phyloP scores from a whole-genome alignment of 164 flowering plant genomes.

The Annona cherimola region DNA sequence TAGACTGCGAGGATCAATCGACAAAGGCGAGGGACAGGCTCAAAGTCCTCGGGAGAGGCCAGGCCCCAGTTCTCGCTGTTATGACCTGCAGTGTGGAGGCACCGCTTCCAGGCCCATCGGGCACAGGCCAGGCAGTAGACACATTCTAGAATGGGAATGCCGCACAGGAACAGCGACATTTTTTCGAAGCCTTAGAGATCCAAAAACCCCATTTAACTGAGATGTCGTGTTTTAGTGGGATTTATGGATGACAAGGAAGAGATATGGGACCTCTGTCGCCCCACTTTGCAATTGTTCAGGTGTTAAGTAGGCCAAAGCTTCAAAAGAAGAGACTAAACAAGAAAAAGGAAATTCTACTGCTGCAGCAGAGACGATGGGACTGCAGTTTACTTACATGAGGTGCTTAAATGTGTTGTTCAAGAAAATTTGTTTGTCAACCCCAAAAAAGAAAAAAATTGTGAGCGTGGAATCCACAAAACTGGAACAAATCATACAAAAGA shows the following conservation, averaged over 20 bases:
- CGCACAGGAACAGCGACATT: constrained; percentile 50
- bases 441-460: background rate
- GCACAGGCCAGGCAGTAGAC: constrained; percentile 62
- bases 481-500: background rate
- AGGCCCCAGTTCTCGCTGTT: constrained; percentile 91
- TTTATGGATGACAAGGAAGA: background rate
- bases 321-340: background rate
- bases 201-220: constrained; percentile 9
- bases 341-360: background rate
- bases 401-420: background rate
- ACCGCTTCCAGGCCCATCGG: constrained; percentile 70
- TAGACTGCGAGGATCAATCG: constrained; percentile 68
- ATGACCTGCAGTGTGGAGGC: constrained; percentile 48
- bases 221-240: background rate
- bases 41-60: constrained; percentile 73
- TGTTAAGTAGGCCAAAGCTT: background rate
- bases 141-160: constrained; percentile 56
- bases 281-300: background rate
- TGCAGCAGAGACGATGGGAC: background rate
- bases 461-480: no score
- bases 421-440: background rate
- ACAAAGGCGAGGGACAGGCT: constrained; percentile 84
- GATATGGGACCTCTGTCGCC: background rate
- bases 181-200: constrained; percentile 15
- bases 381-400: background rate